Conservation (phyloP, 148 eudicot genomes). For the Camellia lanceoleosa region DNA sequence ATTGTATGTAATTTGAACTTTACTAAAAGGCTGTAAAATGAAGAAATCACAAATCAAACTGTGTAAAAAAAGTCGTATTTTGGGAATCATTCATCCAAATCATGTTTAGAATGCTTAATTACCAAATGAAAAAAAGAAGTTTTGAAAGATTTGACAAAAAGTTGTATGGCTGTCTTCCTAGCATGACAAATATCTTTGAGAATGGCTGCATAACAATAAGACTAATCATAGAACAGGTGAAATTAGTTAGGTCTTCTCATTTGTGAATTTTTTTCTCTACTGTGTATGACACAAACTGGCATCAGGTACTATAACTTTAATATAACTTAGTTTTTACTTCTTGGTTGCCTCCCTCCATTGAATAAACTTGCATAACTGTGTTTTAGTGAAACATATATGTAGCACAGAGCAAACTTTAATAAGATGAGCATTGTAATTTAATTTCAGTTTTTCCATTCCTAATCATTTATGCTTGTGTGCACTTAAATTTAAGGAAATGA, state of each 20-base stretch:
- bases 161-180: neutral
- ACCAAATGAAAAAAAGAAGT: neutral
- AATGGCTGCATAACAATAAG: neutral
- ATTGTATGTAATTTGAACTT: neutral
- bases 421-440: neutral
- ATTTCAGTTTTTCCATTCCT: neutral
- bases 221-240: neutral
- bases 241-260: neutral
- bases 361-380: neutral
- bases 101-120: neutral
- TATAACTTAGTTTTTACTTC: neutral
- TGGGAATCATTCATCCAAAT: neutral
- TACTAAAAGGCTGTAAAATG: neutral
- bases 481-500: slow-evolving; percentile 31
- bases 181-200: neutral
- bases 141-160: neutral
- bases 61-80: neutral
- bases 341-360: neutral
- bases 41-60: neutral
- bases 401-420: neutral
- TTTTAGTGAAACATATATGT: neutral
- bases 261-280: neutral
- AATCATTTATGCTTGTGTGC: neutral
- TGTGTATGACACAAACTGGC: neutral
- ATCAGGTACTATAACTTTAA: neutral